Evolutionary conservation across 805 yeast species (phyloP), one percentile per base, ranked within the genome.

Genomic region (Kodamaea kakaduensis): DNA sequence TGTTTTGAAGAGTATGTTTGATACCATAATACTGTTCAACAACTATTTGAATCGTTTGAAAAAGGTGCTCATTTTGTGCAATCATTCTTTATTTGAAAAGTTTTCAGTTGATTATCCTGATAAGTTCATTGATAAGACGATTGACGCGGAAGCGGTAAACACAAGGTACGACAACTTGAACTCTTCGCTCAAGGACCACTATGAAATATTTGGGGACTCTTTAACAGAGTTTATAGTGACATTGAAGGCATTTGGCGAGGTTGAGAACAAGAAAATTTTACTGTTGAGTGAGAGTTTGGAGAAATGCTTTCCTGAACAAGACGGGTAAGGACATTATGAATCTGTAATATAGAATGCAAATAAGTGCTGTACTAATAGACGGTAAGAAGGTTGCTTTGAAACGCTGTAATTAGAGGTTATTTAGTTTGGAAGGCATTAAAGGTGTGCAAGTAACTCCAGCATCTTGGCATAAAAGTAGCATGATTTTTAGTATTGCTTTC

Each of bases 41-140:
- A 64, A 66, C 38, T 75, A 74, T 41, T 48, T 77, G 35, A 52
- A 59, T 50, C 63, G 80, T n/a, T 55, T 78, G 42, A 67, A 81
- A 44, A 75, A 74, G 47, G 69, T 75, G 4, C 54, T 80, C 40
- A 68, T 79, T 19, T 41, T 71, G 36, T 56, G 78, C 44, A 71
- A 73, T 45, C 60, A 54, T 25, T 67, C 71, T 20, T 59, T 82
- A 12, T 71, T 69, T 37, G 53, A 53, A 4, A 59, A 55, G 49
- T 54, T 64, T 50, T 37, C 53, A 3, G 43, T 44, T 13, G 61
- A 55, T 15, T 57, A 56, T 31, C 68, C 68, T 3, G 54, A 47
- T 24, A 69, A 66, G 47, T 60, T 64, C 41, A 51, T 46, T 21
- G 66, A 61, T 26, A 62, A 66, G 24, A 50, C 46, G 5, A 71